These are phyloP conservation scores for Jackrogersella minutella DNA, from an alignment of 495 filamentous ascomycete species.

Conservation along the genomic window DNA sequence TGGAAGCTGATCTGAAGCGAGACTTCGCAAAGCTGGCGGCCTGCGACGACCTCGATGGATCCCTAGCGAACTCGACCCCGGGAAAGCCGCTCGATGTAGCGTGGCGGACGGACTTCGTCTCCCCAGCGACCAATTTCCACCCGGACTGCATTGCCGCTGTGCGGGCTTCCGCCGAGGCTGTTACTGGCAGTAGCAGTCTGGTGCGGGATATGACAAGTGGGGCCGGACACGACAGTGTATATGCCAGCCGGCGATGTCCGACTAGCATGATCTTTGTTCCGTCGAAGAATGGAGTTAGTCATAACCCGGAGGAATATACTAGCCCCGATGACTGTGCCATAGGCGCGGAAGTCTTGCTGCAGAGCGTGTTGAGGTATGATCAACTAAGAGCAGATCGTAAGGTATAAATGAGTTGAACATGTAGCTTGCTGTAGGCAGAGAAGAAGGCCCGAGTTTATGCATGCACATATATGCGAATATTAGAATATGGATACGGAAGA, in stretches of 20 bases:
- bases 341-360: slow-evolving; percentile 49
- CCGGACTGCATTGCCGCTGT: slow-evolving; percentile 73
- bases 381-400: slow-evolving; percentile 31
- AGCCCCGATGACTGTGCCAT: slow-evolving; percentile 52
- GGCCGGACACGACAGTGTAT: slow-evolving; percentile 67
- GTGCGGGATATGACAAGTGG: slow-evolving; percentile 61
- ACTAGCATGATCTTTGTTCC: slow-evolving; percentile 63
- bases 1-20: slow-evolving; percentile 37
- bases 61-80: slow-evolving; percentile 25
- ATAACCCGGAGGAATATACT: slow-evolving; percentile 59
- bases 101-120: slow-evolving; percentile 49
- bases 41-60: slow-evolving; percentile 31
- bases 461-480: neutral
- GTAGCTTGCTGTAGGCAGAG: neutral
- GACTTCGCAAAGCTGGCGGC: slow-evolving; percentile 44
- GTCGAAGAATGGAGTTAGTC: slow-evolving; percentile 56
- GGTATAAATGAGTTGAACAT: neutral
- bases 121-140: slow-evolving; percentile 73
- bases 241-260: slow-evolving; percentile 50
- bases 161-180: slow-evolving; percentile 64
- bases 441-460: neutral
- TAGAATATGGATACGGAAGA: neutral
- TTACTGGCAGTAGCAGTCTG: slow-evolving; percentile 44
- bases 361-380: slow-evolving; percentile 51
- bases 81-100: slow-evolving; percentile 39